A percentile compares a stretch with the other conserved stretches of the same genome.
These are phyloP conservation scores for Venturia nashicola DNA, from an alignment of 2,329 filamentous ascomycete genomes.

Conservation along the genomic window DNA sequence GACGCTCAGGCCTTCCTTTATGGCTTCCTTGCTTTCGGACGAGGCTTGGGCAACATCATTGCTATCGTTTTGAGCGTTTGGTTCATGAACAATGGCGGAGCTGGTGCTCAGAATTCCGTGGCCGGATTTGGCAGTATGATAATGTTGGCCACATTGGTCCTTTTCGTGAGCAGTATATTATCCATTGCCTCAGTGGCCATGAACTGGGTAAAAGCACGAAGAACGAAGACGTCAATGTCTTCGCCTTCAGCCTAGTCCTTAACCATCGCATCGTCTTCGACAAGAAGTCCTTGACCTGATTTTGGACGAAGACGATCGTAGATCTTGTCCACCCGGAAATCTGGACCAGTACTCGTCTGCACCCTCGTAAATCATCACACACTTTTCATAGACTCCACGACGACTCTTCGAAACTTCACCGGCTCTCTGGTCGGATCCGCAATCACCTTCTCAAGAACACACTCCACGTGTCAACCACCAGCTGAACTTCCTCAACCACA, in stretches of 20 bases:
- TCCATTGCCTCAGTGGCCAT: background rate
- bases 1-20: background rate
- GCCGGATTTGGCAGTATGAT: background rate
- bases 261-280: background rate
- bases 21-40: slow-evolving; percentile 5
- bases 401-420: background rate
- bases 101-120: background rate
- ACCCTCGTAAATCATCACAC: no score
- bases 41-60: slow-evolving; percentile 4
- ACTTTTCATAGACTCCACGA: background rate
- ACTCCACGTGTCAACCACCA: no score
- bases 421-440: no score
- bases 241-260: background rate
- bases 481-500: background rate
- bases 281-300: no score
- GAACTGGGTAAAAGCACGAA: background rate
- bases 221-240: background rate
- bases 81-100: slow-evolving; percentile 3
- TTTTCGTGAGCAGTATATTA: background rate
- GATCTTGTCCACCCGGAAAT: background rate
- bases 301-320: background rate
- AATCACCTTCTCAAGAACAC: no score
- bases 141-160: background rate
- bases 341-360: background rate
- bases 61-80: background rate